A percentile compares a stretch with the other conserved stretches of the same genome.
These are phyloP conservation scores for Saturnispora sekii DNA, from an alignment of 805 yeast species.

Conservation along the genomic window DNA sequence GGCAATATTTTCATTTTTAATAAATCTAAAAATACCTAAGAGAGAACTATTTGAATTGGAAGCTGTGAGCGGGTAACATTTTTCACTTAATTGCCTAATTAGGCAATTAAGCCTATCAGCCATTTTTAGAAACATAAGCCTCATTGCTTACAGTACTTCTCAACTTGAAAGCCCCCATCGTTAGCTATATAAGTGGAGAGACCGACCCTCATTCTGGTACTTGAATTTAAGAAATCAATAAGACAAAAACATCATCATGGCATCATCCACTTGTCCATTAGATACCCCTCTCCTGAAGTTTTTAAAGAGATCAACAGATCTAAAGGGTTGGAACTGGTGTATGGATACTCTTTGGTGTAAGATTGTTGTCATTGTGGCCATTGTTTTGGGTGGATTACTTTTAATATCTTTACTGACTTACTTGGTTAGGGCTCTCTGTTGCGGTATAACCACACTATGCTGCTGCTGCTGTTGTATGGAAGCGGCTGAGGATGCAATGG, in stretches of 20 bases:
- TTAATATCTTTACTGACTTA: constrained; percentile 48
- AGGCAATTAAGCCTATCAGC: background rate
- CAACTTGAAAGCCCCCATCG: too few relatives aligned
- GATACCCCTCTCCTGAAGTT: background rate
- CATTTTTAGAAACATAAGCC: background rate
- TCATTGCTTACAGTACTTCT: background rate
- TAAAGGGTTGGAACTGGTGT: constrained; percentile 57
- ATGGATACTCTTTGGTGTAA: constrained; percentile 72
- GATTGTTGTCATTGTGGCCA: constrained; percentile 65
- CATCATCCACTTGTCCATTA: background rate
- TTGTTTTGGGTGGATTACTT: constrained; percentile 46
- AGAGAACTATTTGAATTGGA: too few relatives aligned
- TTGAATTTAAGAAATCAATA: too few relatives aligned
- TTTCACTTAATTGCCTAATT: background rate
- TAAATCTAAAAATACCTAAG: too few relatives aligned
- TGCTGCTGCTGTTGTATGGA: constrained; percentile 28
- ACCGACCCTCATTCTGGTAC: too few relatives aligned
- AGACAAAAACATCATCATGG: too few relatives aligned
- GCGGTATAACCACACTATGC: constrained; percentile 50
- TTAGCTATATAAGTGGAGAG: too few relatives aligned
- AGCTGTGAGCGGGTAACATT: too few relatives aligned
- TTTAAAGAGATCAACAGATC: background rate
- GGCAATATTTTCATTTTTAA: too few relatives aligned
- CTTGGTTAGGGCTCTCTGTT: constrained; percentile 45
- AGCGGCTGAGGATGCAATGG: background rate